phyloP scores from a whole-genome alignment of 495 filamentous ascomycete species.

The Acidomyces sp. region DNA sequence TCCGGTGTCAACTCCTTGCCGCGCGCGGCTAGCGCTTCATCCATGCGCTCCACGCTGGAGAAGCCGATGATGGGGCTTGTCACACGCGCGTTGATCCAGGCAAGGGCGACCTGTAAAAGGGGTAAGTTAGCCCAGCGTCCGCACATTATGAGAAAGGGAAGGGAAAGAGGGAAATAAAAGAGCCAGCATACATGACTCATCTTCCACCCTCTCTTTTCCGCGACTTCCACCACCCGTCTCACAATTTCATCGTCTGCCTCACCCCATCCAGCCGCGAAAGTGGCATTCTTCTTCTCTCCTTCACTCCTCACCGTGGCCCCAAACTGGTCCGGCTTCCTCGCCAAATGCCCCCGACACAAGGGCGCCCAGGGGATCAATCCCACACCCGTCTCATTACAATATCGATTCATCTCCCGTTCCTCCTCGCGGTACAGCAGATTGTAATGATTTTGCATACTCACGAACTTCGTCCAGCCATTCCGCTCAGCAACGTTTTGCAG shows the following conservation, averaged over 20 bases:
- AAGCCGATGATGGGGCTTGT: constrained; percentile 31
- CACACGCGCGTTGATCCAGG: constrained; percentile 29
- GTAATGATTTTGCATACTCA: constrained; percentile 32
- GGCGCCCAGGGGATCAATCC: constrained; percentile 31
- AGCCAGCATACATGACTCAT: too few relatives aligned
- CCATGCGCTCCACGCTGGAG: constrained; percentile 20
- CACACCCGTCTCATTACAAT: constrained; percentile 29
- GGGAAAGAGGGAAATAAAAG: too few relatives aligned
- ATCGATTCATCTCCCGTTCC: constrained; percentile 31
- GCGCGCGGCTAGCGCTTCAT: constrained; percentile 19
- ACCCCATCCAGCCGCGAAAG: constrained; percentile 5
- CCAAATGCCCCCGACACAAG: constrained; percentile 28
- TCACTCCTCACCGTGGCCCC: constrained; percentile 23
- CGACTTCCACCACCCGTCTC: constrained; percentile 29
- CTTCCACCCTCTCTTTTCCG: constrained; percentile 30
- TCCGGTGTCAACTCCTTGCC: constrained; percentile 23
- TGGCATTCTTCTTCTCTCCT: constrained; percentile 18
- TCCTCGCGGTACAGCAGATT: constrained; percentile 31
- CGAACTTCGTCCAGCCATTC: constrained; percentile 32
- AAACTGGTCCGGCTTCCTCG: constrained; percentile 21
- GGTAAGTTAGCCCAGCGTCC: background rate
- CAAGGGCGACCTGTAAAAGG: constrained; percentile 23
- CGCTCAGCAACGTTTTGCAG: constrained; percentile 30
- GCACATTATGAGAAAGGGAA: too few relatives aligned
- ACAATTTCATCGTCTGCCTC: constrained; percentile 27